phyloP scores from a whole-genome alignment of 345 rosid genomes.

The Brassica napus region Da-Ae NC_063449.1:30167501-30168000 shows the following conservation, averaged over 20 bases:
- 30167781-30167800: constrained; percentile 90
- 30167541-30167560: constrained; percentile 75
- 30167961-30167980: constrained; percentile 47
- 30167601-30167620: constrained; percentile 64
- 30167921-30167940: constrained; percentile 49
- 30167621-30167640: constrained; percentile 62
- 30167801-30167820: constrained; percentile 84
- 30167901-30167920: too few relatives aligned
- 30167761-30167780: constrained; percentile 83
- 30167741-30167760: constrained; percentile 70
- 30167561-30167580: constrained; percentile 57
- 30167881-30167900: not conserved
- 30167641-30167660: constrained; percentile 82
- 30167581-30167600: constrained; percentile 69
- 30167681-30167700: constrained; percentile 82
- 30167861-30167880: not conserved
- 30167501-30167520: constrained; percentile 69
- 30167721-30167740: constrained; percentile 70
- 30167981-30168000: not conserved
- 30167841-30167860: not conserved
- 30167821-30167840: constrained; percentile 72
- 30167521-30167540: constrained; percentile 56
- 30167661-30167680: constrained; percentile 88
- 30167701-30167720: constrained; percentile 76
- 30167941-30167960: constrained; percentile 46